Evolutionary conservation across 805 yeast species (phyloP), one percentile per base, ranked within the genome.

Genomic region (Spathaspora boniae): DNA sequence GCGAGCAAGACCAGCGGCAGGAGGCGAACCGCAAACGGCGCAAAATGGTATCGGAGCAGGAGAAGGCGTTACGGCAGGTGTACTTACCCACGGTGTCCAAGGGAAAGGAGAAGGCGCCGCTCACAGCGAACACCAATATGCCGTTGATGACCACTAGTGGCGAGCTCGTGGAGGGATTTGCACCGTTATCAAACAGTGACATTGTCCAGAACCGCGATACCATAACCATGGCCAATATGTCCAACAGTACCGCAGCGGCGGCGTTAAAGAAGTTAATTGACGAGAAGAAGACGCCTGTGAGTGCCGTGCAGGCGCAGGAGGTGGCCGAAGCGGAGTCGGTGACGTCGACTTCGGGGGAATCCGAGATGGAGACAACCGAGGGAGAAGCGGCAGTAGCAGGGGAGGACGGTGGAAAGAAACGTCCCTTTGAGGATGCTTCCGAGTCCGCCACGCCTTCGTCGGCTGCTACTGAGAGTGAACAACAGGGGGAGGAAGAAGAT

Each of bases 61-160:
- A 72, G 31, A 58, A 56, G 37, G 54, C 58, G 1, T 46, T 73
- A 34, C 72, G 65, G 43, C 62, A 69, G 18, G 73, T 71, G 34
- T 62, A 65, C 33, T 41, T 69, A 31, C 58, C 69, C n/a, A 72
- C 74, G 15, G 76, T 81, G 3, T 74, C 86, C 2, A 80, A 79
- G 48, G 87, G 88, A 2, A 76, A 78, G 42, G 94, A 86, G 44
- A 78, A 74, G 48, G 93, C 87, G 1, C 93, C 94, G 2, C 64
- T 77, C 2, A 60, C 66, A 9, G 86, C 94, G 0, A 76, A 76
- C 35, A 75, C 71, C 14, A 82, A 80, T 48, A 74, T 89, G 70
- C 93, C 93, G 8, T 60, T 88, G 42, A 80, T 82, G 58, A 82
- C 83, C 36, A 78, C 85, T 0, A 62, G 71, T n/a, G 95, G 96